Conservation (phyloP, 2,329 filamentous ascomycete species). For the Fusarium citri region DNA sequence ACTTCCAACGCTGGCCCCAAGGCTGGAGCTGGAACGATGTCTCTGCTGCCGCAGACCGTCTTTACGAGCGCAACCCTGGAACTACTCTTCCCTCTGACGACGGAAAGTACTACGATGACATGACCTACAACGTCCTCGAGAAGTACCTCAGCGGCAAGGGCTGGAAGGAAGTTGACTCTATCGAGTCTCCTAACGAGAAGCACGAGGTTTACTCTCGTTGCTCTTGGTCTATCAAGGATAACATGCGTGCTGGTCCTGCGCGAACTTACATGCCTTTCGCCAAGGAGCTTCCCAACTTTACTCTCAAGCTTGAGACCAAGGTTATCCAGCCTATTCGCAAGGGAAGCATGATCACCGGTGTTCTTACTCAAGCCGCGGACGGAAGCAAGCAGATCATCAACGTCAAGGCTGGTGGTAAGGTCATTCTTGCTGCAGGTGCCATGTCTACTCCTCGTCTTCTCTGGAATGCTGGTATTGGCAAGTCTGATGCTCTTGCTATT, state of each 20-base stretch:
- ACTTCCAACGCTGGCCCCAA: conserved; percentile 44
- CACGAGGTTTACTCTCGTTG: conserved; percentile 73
- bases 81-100: conserved; percentile 74
- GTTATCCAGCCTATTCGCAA: conserved; percentile 73
- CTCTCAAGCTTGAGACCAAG: conserved; percentile 72
- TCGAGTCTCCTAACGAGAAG: conserved; percentile 70
- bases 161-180: conserved; percentile 75
- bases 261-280: conserved; percentile 76
- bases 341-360: conserved; percentile 71
- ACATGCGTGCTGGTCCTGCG: conserved; percentile 75
- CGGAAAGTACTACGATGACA: conserved; percentile 73
- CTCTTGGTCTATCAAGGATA: conserved; percentile 74
- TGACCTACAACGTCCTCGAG: conserved; percentile 71
- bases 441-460: conserved; percentile 46
- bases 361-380: conserved; percentile 69
- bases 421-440: conserved; percentile 74
- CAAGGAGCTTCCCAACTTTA: conserved; percentile 70
- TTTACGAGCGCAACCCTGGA: conserved; percentile 60
- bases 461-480: conserved; percentile 67
- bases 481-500: conserved; percentile 65
- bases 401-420: conserved; percentile 49
- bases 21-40: conserved; percentile 42
- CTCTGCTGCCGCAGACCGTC: conserved; percentile 39
- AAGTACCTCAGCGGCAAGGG: conserved; percentile 68
- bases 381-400: conserved; percentile 51